These are phyloP conservation scores for Hypoxylon fragiforme DNA, from an alignment of 495 filamentous ascomycete genomes.

Conservation along the genomic window DNA sequence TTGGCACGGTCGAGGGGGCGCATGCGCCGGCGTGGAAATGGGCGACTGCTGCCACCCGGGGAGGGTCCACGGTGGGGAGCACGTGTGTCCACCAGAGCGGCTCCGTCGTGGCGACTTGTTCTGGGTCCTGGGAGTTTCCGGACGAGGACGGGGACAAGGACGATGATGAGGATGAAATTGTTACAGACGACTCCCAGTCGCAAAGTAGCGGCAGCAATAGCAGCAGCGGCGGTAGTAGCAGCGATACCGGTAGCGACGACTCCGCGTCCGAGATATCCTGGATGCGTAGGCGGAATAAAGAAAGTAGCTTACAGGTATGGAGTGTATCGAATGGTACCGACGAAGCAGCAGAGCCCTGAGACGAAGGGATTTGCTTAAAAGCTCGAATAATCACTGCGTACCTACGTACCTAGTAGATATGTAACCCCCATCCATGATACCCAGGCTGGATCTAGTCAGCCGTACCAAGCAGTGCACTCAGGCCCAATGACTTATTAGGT, in stretches of 20 bases:
- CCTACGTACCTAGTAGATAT: too few relatives aligned
- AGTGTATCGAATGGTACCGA: conserved; percentile 37
- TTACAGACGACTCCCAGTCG: too few relatives aligned
- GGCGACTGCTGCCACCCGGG: conserved; percentile 61
- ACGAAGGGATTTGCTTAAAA: not conserved
- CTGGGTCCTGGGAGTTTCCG: conserved; percentile 57
- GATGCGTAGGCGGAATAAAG: conserved; percentile 40
- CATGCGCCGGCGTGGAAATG: conserved; percentile 61
- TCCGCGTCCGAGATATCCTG: conserved; percentile 12
- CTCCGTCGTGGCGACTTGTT: conserved; percentile 72
- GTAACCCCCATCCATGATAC: not conserved
- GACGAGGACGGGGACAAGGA: conserved; percentile 23
- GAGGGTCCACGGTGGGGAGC: conserved; percentile 61
- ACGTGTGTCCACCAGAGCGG: conserved; percentile 68
- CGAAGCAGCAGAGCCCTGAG: not conserved
- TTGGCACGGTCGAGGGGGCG: conserved; percentile 57
- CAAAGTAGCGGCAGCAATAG: conserved; percentile 7
- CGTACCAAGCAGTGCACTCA: too few relatives aligned
- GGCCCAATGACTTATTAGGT: too few relatives aligned
- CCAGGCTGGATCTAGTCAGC: too few relatives aligned
- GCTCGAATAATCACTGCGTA: not conserved
- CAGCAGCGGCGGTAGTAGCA: conserved; percentile 6
- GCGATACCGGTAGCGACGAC: conserved; percentile 9
- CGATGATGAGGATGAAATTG: not conserved
- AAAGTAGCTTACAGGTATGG: conserved; percentile 72